Base-by-base conservation (phyloP, 139 green algal species). In the Chlorella sp. region DNA sequence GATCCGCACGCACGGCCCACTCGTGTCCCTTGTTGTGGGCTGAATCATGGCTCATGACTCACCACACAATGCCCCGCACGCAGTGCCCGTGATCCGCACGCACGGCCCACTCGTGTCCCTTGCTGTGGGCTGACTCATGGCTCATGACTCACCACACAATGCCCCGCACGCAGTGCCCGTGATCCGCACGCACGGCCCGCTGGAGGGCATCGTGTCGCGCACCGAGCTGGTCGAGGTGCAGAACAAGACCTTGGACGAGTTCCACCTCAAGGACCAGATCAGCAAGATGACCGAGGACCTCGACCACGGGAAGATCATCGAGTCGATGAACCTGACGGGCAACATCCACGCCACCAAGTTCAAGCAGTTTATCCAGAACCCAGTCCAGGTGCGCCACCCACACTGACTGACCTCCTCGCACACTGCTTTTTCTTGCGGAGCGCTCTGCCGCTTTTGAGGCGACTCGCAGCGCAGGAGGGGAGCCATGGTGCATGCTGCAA, bases 241-340 rank as follows among this genome's bases (percentile, higher is more conserved):
- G 78, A 67, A 71, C 60, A 29, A 63, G 42, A 67, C 73, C 70
- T 77, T 87, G 61, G 82, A 87, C 59, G 60, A 68, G 50, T 87
- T 87, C 75, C 82, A 84, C 74, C 69, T 87, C n/a, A 81, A 81
- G 70, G 73, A 87, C 62, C 67, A 81, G 59, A 62, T 87, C n/a
- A 68, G 81, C 49, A 72, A 72, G 31, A 80, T 80, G 35, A 55
- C 59, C 2, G 32, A 77, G 6, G 78, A 87, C 29, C 74, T 83
- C 27, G 69, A 83, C 22, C 34, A 75, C 35, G 77, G 77, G 55
- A 79, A 83, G 64, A 76, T 83, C 77, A 77, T 83, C 34, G 61
- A 62, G 2, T 79, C 67, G 50, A 79, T 83, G 77, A 72, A 82
- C 49, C 72, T 82, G 24, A 69, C 65, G 31, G 71, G 73, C 71